Percentiles rank a stretch among this genome's conserved stretches.
phyloP scores from a whole-genome alignment of 2,329 filamentous ascomycete species.

The Cercospora sp. region DNA sequence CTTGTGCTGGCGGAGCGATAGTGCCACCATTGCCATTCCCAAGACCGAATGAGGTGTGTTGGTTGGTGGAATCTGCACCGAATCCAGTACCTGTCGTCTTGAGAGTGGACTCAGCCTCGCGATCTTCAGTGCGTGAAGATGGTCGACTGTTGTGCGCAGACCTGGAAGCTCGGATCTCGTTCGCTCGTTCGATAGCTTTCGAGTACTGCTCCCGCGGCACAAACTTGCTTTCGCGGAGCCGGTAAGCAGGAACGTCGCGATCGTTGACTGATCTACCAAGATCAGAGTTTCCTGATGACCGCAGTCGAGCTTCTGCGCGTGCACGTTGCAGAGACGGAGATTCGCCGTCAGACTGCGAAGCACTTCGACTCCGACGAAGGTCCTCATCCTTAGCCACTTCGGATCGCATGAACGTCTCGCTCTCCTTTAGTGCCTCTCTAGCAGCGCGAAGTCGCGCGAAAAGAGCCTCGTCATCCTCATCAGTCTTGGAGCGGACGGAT shows the following conservation, averaged over 20 bases:
- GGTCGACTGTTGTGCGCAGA: slow-evolving; percentile 23
- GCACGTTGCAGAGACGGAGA: slow-evolving; percentile 38
- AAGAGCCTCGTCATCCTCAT: slow-evolving; percentile 38
- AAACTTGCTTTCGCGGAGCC: slow-evolving; percentile 40
- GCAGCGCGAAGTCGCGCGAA: slow-evolving; percentile 39
- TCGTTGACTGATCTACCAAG: slow-evolving; percentile 8
- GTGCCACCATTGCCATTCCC: neutral
- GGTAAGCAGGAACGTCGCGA: slow-evolving; percentile 39
- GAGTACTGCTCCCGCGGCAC: slow-evolving; percentile 40
- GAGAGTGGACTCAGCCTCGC: neutral
- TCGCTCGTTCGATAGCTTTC: slow-evolving; percentile 38
- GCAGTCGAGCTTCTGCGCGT: slow-evolving; percentile 36
- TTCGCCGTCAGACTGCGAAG: slow-evolving; percentile 31
- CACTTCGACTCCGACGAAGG: slow-evolving; percentile 27
- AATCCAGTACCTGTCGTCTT: neutral
- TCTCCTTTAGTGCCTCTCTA: slow-evolving; percentile 33
- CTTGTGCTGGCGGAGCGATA: neutral
- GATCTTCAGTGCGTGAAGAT: slow-evolving; percentile 20
- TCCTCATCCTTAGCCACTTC: slow-evolving; percentile 27
- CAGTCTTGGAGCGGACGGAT: slow-evolving; percentile 24
- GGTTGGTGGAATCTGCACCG: neutral
- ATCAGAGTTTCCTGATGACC: slow-evolving; percentile 25
- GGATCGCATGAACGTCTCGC: slow-evolving; percentile 20
- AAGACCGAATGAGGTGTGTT: neutral
- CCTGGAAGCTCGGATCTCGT: slow-evolving; percentile 31